Conservation (phyloP, 257 asterid species). For the Lithospermum erythrorhizon region DNA sequence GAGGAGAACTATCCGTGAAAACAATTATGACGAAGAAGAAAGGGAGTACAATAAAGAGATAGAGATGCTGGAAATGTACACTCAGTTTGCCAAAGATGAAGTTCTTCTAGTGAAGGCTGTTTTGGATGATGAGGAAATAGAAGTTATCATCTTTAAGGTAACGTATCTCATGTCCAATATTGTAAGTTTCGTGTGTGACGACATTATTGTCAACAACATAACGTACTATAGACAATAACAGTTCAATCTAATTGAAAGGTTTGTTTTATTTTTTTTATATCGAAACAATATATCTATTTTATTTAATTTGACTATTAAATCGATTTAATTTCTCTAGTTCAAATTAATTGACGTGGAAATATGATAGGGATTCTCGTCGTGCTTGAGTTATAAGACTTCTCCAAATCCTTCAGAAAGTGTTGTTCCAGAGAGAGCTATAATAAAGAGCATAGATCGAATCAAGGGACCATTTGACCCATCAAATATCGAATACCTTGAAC, state of each 20-base stretch:
- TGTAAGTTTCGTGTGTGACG: not conserved
- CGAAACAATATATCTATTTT: too few relatives aligned
- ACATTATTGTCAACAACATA: too few relatives aligned
- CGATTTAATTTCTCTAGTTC: too few relatives aligned
- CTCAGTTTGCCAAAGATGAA: constrained; percentile 38
- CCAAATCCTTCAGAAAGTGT: constrained; percentile 68
- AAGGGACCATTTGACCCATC: constrained; percentile 71
- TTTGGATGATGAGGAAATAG: constrained; percentile 41
- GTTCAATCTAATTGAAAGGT: too few relatives aligned
- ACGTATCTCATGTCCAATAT: not conserved
- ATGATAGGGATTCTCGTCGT: constrained; percentile 64
- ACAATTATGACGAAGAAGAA: constrained; percentile 25
- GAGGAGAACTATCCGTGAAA: constrained; percentile 29
- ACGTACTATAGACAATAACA: too few relatives aligned
- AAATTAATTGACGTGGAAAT: not conserved
- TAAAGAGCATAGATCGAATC: constrained; percentile 47
- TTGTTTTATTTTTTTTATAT: too few relatives aligned
- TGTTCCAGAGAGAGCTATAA: constrained; percentile 52
- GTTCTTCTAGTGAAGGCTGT: constrained; percentile 43
- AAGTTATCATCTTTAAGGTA: constrained; percentile 61
- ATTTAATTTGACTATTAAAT: too few relatives aligned
- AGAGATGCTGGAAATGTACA: constrained; percentile 47
- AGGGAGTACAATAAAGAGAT: constrained; percentile 39
- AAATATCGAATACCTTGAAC: constrained; percentile 42
- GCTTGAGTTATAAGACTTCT: constrained; percentile 42